Evolutionary conservation across 371 early-diverging fungal species (phyloP).

Genomic region (Syncephalastrum sp.): DNA sequence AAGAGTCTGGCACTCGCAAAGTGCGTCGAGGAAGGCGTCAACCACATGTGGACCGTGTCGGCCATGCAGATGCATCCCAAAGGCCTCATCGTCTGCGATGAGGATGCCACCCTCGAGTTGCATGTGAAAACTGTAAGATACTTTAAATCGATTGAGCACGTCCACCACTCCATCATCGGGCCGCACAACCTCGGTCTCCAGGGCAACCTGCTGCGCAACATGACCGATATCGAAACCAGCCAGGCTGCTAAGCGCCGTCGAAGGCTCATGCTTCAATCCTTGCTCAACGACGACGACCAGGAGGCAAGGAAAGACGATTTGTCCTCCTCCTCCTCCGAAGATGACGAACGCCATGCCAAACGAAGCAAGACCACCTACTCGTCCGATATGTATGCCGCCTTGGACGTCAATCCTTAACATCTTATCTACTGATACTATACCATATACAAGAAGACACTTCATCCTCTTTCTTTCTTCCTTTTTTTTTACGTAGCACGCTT

Average conservation of each 20-base stretch:
- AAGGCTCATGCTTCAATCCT: constrained; percentile 39
- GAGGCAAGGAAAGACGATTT: constrained; percentile 5
- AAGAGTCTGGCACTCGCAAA: constrained; percentile 80
- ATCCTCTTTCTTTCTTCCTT: no score
- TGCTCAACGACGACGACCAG: constrained; percentile 37
- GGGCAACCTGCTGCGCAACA: constrained; percentile 44
- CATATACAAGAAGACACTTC: no score
- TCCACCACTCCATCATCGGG: constrained; percentile 74
- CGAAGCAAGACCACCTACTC: constrained; percentile 11
- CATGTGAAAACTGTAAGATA: constrained; percentile 86
- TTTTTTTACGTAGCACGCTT: no score
- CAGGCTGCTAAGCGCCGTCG: constrained; percentile 42
- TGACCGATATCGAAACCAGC: constrained; percentile 32
- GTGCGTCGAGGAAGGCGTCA: constrained; percentile 82
- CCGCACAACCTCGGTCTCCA: constrained; percentile 71
- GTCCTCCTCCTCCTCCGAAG: constrained; percentile 2
- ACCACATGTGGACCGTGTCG: constrained; percentile 90
- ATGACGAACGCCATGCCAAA: constrained; percentile 9
- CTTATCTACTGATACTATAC: no score
- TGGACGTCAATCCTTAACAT: constrained; percentile 14
- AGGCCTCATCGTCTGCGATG: constrained; percentile 84
- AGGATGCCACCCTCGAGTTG: constrained; percentile 85
- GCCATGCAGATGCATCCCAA: constrained; percentile 83
- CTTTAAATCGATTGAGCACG: constrained; percentile 84
- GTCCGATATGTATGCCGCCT: constrained; percentile 11